Evolutionary conservation across 2,329 filamentous ascomycete species (phyloP), one percentile per base, ranked within the genome.

Genomic region (Epichloe coenophiala): DNA sequence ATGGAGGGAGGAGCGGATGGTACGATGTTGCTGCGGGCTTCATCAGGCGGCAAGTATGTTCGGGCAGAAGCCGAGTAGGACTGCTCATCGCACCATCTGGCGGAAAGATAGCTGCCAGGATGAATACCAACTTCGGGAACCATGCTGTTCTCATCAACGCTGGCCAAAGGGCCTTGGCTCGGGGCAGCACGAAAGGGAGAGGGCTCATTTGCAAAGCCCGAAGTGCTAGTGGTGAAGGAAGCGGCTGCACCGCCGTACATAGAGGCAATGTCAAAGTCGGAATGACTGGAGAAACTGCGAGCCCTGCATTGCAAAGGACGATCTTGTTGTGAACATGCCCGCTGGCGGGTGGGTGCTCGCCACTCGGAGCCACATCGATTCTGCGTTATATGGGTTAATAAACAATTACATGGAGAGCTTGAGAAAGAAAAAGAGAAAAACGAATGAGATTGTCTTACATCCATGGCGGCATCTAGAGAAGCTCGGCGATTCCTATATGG

Each of bases 281-380:
- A 71, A 35, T 65, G 62, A 55, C 64, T 69, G 39, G 72, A 75
- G 13, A 63, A 60, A 49, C 64, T 68, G 51, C 73, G 71, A 57
- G 67, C 65, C 72, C 75, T 76, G 54, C 63, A 61, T 33, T 67
- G 63, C 1, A 65, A 61, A 8, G 61, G 54, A 12, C 61, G 52
- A 1, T 59, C 55, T 50, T 65, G 62, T 43, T 64, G 63, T 27
- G 62, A 65, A 41, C 55, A 54, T 19, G 59, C 57, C 31, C 60
- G 57, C 52, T 57, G 60, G 35, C 56, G 55, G 45, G 54, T 56
- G 41, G 50, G 45, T 5, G 56, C 54, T 37, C 19, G 27, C 37
- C 40, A 57, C 7, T 50, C 47, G 1, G 41, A 46, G 15, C 17
- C 13, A 39, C n/a, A 17, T 36, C 31, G 44, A 45, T 19, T 35